phyloP scores from a whole-genome alignment of 2,329 filamentous ascomycete species.

The Ophiostoma novo-ulmi region DNA sequence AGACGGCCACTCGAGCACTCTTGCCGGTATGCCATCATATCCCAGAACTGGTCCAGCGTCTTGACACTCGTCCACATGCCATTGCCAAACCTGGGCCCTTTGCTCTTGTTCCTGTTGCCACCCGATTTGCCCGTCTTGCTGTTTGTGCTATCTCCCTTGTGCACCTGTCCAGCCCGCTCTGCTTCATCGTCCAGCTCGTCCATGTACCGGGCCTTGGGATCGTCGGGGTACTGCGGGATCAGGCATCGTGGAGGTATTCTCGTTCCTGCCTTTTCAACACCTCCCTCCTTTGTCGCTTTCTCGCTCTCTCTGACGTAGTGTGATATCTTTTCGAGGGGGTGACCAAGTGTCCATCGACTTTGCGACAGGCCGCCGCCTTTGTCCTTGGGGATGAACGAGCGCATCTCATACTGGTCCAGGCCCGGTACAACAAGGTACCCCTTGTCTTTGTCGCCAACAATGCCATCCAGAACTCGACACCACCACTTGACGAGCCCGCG shows the following conservation, averaged over 20 bases:
- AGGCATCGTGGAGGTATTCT: conserved; percentile 71
- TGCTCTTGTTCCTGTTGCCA: neutral
- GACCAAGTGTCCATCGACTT: conserved; percentile 43
- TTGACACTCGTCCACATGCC: conserved; percentile 79
- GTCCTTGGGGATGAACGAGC: conserved; percentile 63
- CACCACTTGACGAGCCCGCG: conserved; percentile 90
- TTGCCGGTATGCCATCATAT: conserved; percentile 94
- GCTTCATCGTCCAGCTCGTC: conserved; percentile 84
- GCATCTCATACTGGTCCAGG: conserved; percentile 72
- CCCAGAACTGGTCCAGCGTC: conserved; percentile 91
- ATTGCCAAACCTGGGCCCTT: conserved; percentile 33
- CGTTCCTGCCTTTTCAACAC: neutral
- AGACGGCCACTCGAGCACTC: conserved; percentile 90
- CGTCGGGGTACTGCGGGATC: conserved; percentile 87
- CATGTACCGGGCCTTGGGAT: conserved; percentile 86
- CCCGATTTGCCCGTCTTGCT: neutral
- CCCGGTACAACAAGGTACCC: conserved; percentile 86
- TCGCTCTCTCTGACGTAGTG: conserved; percentile 51
- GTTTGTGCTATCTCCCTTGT: neutral
- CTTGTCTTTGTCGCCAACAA: conserved; percentile 52
- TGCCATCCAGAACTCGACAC: conserved; percentile 78
- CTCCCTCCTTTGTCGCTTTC: neutral
- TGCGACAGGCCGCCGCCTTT: conserved; percentile 27
- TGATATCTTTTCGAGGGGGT: conserved; percentile 42
- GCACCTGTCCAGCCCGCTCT: conserved; percentile 46